Evolutionary conservation across 768 basidiomycete genomes (phyloP), one percentile per base, ranked within the genome.

Genomic region (Tulasnella sp.): DNA sequence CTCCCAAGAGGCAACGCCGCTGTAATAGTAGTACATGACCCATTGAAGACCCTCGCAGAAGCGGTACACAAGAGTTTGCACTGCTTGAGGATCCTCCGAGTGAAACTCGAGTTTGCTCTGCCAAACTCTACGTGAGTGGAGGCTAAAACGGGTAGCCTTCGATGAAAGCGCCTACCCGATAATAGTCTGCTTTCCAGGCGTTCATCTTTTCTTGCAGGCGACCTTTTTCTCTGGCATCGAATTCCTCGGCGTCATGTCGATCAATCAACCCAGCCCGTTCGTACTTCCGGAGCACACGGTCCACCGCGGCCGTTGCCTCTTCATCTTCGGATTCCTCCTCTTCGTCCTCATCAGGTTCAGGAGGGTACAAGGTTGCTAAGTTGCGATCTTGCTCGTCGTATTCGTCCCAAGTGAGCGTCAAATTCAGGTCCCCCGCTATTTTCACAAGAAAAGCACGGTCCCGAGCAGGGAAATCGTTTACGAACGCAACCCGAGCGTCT

Each of bases 11-110:
- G 96, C 94, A 24, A 99, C 96, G 7, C 98, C 98, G 81, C 93
- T 91, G 85, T 98, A 99, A 85, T 99, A 99, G 85, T 99, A 99
- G 84, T 96, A 94, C 93, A 99, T 94, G 42, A 99, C 96, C 98
- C 97, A 99, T 84, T 99, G 98, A 81, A 99, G 86, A 0, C 98
- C 98, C 84, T 99, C 95, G 24, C 94, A 90, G 84, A 98, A 99
- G 79, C 91, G 89, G 83, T 89, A 96, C 18, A 90, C 88, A 77
- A 99, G 87, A 73, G 91, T 87, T 36, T 89, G 87, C 88, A 96
- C 90, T 75, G 90, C 88, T 81, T 92, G 87, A 7, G 91, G 88
- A 82, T 93, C 85, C 80, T 93, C 89, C 81, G 90, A 94, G 12
- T 91, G 91, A 80, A 98, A 91, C 80, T 92, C 91, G 75, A 99